phyloP scores from a whole-genome alignment of 257 asterid genomes.

The Nicotiana undulata region DNA sequence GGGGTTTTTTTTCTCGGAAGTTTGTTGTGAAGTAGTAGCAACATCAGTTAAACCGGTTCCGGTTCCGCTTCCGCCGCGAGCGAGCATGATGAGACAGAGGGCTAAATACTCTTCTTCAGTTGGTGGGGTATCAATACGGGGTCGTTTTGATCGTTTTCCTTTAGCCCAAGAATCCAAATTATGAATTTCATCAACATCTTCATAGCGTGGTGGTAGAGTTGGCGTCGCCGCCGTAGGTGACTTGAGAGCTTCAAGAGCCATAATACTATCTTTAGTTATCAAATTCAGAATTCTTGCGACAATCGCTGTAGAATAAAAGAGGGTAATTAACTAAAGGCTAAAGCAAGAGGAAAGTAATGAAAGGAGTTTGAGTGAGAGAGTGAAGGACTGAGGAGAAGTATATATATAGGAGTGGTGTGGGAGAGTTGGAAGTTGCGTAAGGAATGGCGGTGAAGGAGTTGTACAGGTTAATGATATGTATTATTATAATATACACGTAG shows the following conservation, averaged over 20 bases:
- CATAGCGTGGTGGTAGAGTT: slow-evolving; percentile 8
- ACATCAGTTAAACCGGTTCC: not conserved
- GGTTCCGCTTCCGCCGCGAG: slow-evolving; percentile 5
- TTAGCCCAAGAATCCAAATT: slow-evolving; percentile 23
- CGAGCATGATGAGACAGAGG: slow-evolving; percentile 62
- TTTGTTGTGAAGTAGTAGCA: not conserved
- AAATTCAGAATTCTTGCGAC: not conserved
- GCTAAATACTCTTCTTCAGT: slow-evolving; percentile 63
- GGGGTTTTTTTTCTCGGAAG: not conserved
- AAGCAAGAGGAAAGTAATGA: not conserved
- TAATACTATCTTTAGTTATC: not conserved
- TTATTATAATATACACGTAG: not conserved
- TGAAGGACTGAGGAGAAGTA: slow-evolving; percentile 12
- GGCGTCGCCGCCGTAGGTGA: slow-evolving; percentile 23
- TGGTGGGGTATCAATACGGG: slow-evolving; percentile 6
- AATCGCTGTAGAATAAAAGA: not conserved
- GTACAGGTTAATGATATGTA: slow-evolving; percentile 13
- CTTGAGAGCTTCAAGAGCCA: slow-evolving; percentile 62
- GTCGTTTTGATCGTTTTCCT: slow-evolving; percentile 51
- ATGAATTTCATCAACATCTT: not conserved
- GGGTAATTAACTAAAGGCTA: not conserved
- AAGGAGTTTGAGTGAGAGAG: slow-evolving; percentile 24
- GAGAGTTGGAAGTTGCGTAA: slow-evolving; percentile 62
- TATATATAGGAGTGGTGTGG: slow-evolving; percentile 3
- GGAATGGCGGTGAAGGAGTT: slow-evolving; percentile 57